These are phyloP conservation scores for Citeromyces hawaiiensis DNA, from an alignment of 1,139 yeast species.

Conservation along the genomic window DNA sequence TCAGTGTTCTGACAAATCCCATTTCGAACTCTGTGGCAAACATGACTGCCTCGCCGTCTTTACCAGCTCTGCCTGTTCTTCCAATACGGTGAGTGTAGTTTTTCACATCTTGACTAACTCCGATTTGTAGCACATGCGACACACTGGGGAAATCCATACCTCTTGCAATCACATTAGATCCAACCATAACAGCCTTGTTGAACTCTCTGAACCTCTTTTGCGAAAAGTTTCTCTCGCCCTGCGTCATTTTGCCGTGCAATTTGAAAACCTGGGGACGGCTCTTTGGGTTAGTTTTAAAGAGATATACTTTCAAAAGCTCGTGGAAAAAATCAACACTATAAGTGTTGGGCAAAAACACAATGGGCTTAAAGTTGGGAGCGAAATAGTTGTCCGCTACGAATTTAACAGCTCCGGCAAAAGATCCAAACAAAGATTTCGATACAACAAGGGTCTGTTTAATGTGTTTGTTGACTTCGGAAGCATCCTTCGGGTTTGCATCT, in stretches of 20 bases:
- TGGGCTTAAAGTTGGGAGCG: constrained; percentile 46
- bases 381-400: constrained; percentile 23
- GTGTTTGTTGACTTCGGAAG: constrained; percentile 48
- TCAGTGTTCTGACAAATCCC: constrained; percentile 30
- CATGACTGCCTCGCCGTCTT: constrained; percentile 51
- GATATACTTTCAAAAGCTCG: constrained; percentile 16
- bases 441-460: constrained; percentile 54
- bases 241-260: constrained; percentile 67
- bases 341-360: constrained; percentile 75
- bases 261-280: constrained; percentile 12
- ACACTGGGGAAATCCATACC: constrained; percentile 92
- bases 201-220: constrained; percentile 40
- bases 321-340: constrained; percentile 47
- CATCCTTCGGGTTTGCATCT: constrained; percentile 73
- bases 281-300: constrained; percentile 4
- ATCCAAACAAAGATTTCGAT: constrained; percentile 33
- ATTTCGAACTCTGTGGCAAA: constrained; percentile 35
- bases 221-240: constrained; percentile 44
- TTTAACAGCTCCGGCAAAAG: constrained; percentile 38
- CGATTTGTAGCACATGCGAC: constrained; percentile 67
- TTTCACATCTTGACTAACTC: constrained; percentile 60
- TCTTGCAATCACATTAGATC: constrained; percentile 93
- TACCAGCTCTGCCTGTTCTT: constrained; percentile 93
- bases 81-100: constrained; percentile 90
- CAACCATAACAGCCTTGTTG: constrained; percentile 46